These are phyloP conservation scores for Sclerotinia borealis DNA, from an alignment of 2,329 filamentous ascomycete species.

Conservation along the genomic window DNA sequence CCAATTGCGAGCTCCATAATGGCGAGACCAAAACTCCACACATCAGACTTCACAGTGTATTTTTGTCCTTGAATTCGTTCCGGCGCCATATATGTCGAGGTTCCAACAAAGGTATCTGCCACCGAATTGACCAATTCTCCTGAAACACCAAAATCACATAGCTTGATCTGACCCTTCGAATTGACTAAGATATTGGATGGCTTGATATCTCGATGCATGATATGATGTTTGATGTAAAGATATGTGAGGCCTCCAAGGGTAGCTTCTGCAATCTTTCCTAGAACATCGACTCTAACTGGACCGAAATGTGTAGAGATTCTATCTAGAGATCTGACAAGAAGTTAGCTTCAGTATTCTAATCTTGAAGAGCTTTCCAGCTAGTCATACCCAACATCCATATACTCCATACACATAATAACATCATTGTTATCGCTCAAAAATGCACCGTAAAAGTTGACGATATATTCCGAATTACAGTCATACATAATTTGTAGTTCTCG, in stretches of 20 bases:
- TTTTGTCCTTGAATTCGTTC: constrained; percentile 95
- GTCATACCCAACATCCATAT: constrained; percentile 95
- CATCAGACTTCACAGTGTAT: constrained; percentile 97
- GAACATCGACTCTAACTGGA: constrained; percentile 88
- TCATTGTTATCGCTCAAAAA: constrained; percentile 96
- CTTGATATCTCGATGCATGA: constrained; percentile 99
- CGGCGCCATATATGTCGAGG: constrained; percentile 98
- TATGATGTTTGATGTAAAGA: constrained; percentile 89
- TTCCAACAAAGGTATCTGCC: constrained; percentile 96
- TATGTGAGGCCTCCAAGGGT: constrained; percentile 91
- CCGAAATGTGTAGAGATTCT: constrained; percentile 92
- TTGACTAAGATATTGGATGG: constrained; percentile 97
- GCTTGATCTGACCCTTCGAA: constrained; percentile 88
- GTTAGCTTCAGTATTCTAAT: constrained; percentile 25
- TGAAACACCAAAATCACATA: constrained; percentile 98
- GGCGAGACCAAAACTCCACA: constrained; percentile 90
- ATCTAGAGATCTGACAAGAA: constrained; percentile 68
- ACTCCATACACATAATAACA: constrained; percentile 99
- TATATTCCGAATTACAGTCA: constrained; percentile 92
- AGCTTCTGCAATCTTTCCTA: constrained; percentile 96
- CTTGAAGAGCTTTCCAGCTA: background rate
- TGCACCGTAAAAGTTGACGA: constrained; percentile 95
- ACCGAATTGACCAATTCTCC: constrained; percentile 97
- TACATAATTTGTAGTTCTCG: constrained; percentile 98
- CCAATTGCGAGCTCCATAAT: constrained; percentile 98